phyloP scores from a whole-genome alignment of 495 filamentous ascomycete genomes.

The Penicillium odoratum region DNA sequence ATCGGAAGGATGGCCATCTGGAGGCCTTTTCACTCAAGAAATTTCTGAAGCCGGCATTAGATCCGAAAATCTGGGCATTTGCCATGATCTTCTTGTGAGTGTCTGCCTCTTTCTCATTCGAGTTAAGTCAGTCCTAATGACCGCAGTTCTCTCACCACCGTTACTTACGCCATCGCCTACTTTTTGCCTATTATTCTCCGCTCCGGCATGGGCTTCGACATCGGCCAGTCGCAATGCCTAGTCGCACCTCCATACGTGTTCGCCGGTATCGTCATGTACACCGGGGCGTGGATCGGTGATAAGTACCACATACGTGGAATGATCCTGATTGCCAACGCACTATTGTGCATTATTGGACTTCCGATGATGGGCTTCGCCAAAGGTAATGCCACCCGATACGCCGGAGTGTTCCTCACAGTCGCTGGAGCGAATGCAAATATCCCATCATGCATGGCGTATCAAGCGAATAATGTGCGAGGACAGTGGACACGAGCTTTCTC shows the following conservation, averaged over 20 bases:
- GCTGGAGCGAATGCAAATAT: slow-evolving; percentile 63
- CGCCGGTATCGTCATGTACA: slow-evolving; percentile 60
- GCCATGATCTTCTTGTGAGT: slow-evolving; percentile 56
- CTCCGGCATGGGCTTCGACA: slow-evolving; percentile 56
- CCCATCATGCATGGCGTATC: slow-evolving; percentile 58
- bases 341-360: slow-evolving; percentile 51
- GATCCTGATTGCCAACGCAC: slow-evolving; percentile 55
- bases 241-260: slow-evolving; percentile 62
- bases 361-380: slow-evolving; percentile 54
- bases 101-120: background rate
- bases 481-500: slow-evolving; percentile 66
- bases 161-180: slow-evolving; percentile 64
- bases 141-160: slow-evolving; percentile 51
- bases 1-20: slow-evolving; percentile 55
- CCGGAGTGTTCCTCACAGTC: slow-evolving; percentile 64
- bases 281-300: slow-evolving; percentile 54
- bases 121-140: background rate
- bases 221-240: slow-evolving; percentile 59
- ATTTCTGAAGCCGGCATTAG: slow-evolving; percentile 49
- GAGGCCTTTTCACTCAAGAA: slow-evolving; percentile 50
- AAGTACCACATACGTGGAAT: slow-evolving; percentile 57
- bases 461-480: slow-evolving; percentile 66
- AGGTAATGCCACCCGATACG: slow-evolving; percentile 54
- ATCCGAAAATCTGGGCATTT: slow-evolving; percentile 64
- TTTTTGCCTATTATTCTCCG: slow-evolving; percentile 66